Conservation (phyloP, 2,329 filamentous ascomycete genomes). For the Sporothrix brunneoviolacea region DNA sequence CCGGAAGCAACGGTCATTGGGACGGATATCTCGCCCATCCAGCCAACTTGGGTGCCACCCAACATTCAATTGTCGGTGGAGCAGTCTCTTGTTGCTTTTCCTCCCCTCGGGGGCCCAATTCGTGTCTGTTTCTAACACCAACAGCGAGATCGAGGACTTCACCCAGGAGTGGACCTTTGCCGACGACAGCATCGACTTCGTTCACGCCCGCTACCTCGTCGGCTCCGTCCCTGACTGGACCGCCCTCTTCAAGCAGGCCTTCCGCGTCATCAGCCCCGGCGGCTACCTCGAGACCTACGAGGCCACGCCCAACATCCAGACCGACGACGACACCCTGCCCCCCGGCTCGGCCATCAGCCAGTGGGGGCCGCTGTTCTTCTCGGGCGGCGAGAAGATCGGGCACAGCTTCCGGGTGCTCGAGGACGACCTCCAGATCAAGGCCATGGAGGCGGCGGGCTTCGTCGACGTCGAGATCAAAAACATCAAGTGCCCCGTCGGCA, state of each 20-base stretch:
- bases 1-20: conserved; percentile 28
- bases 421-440: conserved; percentile 43
- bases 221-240: conserved; percentile 24
- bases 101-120: too few species aligned
- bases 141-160: conserved; percentile 25
- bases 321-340: conserved; percentile 19
- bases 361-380: conserved; percentile 24
- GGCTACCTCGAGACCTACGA: conserved; percentile 33
- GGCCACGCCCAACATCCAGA: conserved; percentile 15
- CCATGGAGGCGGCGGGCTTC: conserved; percentile 50
- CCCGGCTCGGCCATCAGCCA: conserved; percentile 19
- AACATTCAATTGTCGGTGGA: conserved; percentile 14
- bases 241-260: conserved; percentile 19
- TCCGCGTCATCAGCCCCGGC: conserved; percentile 38
- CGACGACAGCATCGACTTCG: conserved; percentile 21
- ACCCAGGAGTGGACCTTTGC: conserved; percentile 22
- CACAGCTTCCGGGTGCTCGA: conserved; percentile 44
- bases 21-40: conserved; percentile 38
- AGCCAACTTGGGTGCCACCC: conserved; percentile 14
- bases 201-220: conserved; percentile 23
- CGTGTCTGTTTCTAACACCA: too few species aligned
- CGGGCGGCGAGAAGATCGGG: conserved; percentile 38
- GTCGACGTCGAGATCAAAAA: conserved; percentile 47
- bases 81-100: neutral
- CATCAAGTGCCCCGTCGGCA: conserved; percentile 33